These are phyloP conservation scores for Chrysoporthe cubensis DNA, from an alignment of 2,329 filamentous ascomycete species.

Conservation along the genomic window DNA sequence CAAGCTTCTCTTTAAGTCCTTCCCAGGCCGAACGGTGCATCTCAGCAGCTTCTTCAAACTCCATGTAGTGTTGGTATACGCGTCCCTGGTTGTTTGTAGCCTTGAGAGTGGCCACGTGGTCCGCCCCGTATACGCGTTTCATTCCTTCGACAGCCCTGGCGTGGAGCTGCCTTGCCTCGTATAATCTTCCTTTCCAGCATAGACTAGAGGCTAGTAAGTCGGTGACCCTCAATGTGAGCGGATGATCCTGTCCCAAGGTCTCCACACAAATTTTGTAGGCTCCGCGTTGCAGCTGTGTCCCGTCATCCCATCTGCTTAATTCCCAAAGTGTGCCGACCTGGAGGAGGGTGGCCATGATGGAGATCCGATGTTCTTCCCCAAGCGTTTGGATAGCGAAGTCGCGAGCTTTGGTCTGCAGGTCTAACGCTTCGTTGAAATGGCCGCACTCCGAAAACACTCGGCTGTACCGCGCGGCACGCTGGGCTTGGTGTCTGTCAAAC, in stretches of 20 bases:
- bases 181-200: not conserved
- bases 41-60: not conserved
- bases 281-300: not conserved
- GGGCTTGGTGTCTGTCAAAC: not conserved
- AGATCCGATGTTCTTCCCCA: not conserved
- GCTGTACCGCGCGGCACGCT: not conserved
- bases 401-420: not conserved
- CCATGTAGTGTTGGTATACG: not conserved
- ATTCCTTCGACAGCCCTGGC: not conserved
- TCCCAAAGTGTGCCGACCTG: not conserved
- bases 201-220: not conserved
- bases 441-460: slow-evolving; percentile 3
- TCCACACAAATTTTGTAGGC: not conserved
- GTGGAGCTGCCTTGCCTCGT: not conserved
- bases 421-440: not conserved
- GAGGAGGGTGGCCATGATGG: not conserved
- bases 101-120: not conserved
- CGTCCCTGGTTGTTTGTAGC: not conserved
- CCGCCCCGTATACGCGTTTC: not conserved
- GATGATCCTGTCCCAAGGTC: not conserved
- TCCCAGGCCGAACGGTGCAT: not conserved
- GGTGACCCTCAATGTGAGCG: not conserved
- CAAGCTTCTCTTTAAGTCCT: not conserved
- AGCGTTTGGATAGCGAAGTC: not conserved
- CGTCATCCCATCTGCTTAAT: not conserved